Conservation (phyloP, 2,329 filamentous ascomycete species). For the Ceratocystis papillata region DNA sequence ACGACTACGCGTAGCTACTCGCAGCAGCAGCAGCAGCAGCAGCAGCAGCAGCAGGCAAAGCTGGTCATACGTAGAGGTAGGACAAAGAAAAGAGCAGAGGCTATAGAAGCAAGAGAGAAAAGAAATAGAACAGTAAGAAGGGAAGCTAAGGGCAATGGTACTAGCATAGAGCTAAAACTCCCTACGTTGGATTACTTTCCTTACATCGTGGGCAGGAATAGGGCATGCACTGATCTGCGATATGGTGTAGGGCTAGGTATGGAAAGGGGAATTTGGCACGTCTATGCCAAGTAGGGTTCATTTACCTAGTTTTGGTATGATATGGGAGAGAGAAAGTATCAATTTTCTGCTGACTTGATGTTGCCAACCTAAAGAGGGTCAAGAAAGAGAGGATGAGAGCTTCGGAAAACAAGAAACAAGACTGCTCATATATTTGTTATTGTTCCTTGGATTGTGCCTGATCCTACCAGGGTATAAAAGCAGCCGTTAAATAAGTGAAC, state of each 20-base stretch:
- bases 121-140: too few relatives aligned
- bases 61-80: background rate
- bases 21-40: background rate
- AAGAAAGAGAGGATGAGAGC: background rate
- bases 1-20: background rate
- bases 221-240: too few relatives aligned
- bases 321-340: background rate
- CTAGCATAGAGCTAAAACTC: too few relatives aligned
- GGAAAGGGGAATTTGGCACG: background rate
- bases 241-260: background rate
- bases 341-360: background rate
- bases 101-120: too few relatives aligned
- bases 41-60: background rate
- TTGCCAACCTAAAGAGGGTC: background rate
- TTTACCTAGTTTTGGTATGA: background rate
- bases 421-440: too few relatives aligned
- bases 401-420: too few relatives aligned
- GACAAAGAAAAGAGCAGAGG: too few relatives aligned
- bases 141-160: too few relatives aligned
- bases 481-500: too few relatives aligned
- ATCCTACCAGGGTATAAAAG: background rate
- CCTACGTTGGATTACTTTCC: too few relatives aligned
- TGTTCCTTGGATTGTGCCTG: background rate
- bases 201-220: too few relatives aligned
- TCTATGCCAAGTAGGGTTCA: background rate